A percentile compares a stretch with the other conserved stretches of the same genome.
These are phyloP conservation scores for Urochloa ruziziensis DNA, from an alignment of 176 grass and related monocot genomes.

Conservation along the genomic window DNA sequence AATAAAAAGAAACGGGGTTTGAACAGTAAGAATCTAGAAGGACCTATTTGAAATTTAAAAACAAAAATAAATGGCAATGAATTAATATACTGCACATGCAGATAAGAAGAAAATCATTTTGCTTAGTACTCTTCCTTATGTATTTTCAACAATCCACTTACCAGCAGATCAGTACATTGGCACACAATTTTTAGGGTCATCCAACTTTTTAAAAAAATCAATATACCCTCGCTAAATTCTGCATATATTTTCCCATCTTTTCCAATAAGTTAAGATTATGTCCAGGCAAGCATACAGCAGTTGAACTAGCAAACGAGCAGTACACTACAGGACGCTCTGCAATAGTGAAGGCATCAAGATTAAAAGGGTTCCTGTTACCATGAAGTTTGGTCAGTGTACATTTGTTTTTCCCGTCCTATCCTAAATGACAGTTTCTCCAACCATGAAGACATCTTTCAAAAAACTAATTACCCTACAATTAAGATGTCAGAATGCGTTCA, in stretches of 20 bases:
- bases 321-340: background rate
- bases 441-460: background rate
- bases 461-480: background rate
- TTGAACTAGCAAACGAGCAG: background rate
- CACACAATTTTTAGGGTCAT: background rate
- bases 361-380: conserved; percentile 10
- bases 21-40: background rate
- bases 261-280: background rate
- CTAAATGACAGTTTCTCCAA: conserved; percentile 30
- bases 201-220: background rate
- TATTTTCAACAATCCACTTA: background rate
- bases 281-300: background rate
- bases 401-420: background rate
- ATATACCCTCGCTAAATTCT: background rate
- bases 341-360: background rate
- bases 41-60: background rate
- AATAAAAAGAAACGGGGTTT: background rate
- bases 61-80: background rate
- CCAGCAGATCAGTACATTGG: background rate
- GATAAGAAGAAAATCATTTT: background rate
- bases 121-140: background rate
- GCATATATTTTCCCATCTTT: background rate
- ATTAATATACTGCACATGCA: background rate
- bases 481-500: conserved; percentile 21
- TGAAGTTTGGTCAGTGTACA: background rate